Evolutionary conservation across 2,329 filamentous ascomycete genomes (phyloP).

Genomic region (Colletotrichum shisoi): DNA sequence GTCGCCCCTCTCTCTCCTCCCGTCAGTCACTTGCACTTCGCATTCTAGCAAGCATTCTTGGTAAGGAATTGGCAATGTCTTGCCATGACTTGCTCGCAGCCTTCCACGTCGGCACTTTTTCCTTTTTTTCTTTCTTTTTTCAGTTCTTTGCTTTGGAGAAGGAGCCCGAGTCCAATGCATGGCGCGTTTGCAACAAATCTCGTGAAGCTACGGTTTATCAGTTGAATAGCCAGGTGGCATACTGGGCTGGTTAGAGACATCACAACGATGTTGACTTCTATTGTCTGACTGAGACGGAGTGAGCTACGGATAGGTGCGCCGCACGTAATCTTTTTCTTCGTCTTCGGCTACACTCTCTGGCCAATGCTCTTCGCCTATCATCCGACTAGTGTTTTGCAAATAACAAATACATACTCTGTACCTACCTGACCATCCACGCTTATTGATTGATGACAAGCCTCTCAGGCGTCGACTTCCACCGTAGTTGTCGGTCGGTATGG

Average conservation of each 20-base stretch:
- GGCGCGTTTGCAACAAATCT: constrained; percentile 9
- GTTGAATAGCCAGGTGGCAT: not conserved
- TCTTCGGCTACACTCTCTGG: constrained; percentile 1
- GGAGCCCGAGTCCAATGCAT: constrained; percentile 5
- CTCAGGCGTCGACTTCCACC: not conserved
- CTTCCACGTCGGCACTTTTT: constrained; percentile 19
- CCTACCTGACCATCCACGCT: not conserved
- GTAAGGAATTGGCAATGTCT: constrained; percentile 27
- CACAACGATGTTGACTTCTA: not conserved
- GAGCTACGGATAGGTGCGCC: too few relatives aligned
- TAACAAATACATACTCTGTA: too few relatives aligned
- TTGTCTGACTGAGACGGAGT: not conserved
- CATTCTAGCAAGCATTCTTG: not conserved
- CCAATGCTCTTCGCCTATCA: constrained; percentile 9
- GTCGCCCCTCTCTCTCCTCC: not conserved
- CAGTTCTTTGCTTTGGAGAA: not conserved
- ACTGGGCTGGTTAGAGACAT: not conserved
- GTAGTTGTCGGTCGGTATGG: not conserved
- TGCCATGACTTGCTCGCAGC: constrained; percentile 26
- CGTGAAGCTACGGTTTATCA: not conserved
- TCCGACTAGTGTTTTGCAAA: not conserved
- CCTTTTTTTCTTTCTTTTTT: not conserved
- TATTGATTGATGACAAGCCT: constrained; percentile 11
- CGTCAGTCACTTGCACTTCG: not conserved
- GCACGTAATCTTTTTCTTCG: too few relatives aligned